Evolutionary conservation across 1,284 basidiomycete species (phyloP).

Genomic region (Nidula niveotomentosa): DNA sequence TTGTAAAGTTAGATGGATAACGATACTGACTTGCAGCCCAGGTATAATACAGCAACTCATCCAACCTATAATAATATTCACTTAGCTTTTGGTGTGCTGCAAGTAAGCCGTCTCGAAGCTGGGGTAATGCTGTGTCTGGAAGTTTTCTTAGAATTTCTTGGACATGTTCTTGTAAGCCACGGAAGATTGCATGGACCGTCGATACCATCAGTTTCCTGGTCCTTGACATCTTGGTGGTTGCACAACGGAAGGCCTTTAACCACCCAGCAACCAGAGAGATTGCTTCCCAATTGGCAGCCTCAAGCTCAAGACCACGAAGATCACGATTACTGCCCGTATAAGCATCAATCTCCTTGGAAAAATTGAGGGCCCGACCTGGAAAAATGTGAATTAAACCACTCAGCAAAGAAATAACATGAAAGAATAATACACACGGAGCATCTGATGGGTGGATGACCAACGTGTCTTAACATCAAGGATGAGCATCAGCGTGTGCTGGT

Average conservation of each 20-base stretch:
- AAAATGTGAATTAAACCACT: background rate
- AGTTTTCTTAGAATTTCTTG: background rate
- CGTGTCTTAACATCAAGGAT: constrained; percentile 20
- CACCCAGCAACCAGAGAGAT: constrained; percentile 17
- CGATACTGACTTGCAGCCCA: constrained; percentile 20
- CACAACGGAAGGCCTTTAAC: constrained; percentile 17
- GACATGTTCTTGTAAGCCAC: constrained; percentile 21
- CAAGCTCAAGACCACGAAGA: constrained; percentile 9
- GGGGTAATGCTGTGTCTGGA: background rate
- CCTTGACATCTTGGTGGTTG: constrained; percentile 23
- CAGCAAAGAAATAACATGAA: background rate
- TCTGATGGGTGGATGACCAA: constrained; percentile 22
- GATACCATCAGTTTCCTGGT: constrained; percentile 20
- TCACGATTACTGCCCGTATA: constrained; percentile 12
- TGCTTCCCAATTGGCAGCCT: constrained; percentile 15
- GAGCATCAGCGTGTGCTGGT: background rate
- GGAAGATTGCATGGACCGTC: constrained; percentile 15
- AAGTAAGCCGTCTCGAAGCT: background rate
- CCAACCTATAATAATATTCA: constrained; percentile 23
- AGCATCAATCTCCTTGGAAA: constrained; percentile 5
- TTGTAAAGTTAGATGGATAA: too few relatives aligned
- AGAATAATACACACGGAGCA: constrained; percentile 20
- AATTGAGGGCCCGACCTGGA: constrained; percentile 17
- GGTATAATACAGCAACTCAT: constrained; percentile 22
- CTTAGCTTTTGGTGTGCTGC: constrained; percentile 15